Conservation (phyloP, 306 rosid species). For the Glycine soja region DNA sequence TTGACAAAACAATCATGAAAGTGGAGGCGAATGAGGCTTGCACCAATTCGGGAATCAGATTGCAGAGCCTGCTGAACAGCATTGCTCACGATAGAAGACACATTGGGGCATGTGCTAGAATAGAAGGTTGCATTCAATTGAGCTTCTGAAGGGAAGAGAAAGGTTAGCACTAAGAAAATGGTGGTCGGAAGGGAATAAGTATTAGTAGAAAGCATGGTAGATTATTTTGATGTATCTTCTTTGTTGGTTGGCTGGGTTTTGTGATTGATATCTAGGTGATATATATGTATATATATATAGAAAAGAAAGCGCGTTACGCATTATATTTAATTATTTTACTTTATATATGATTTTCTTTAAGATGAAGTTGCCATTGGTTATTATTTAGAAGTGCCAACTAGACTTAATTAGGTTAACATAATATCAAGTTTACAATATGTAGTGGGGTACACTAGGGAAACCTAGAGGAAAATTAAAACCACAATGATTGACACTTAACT, state of each 20-base stretch:
- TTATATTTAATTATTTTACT: not conserved
- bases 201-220: conserved; percentile 53
- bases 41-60: conserved; percentile 68
- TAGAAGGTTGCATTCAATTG: conserved; percentile 68
- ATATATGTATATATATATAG: conserved; percentile 20
- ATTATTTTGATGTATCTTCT: not conserved
- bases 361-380: not conserved
- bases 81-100: conserved; percentile 55
- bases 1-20: conserved; percentile 78
- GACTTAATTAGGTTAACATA: not conserved
- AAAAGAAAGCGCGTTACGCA: conserved; percentile 47
- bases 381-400: not conserved
- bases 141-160: conserved; percentile 46
- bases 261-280: conserved; percentile 28
- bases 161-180: conserved; percentile 31
- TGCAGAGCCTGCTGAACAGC: conserved; percentile 61
- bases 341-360: conserved; percentile 15
- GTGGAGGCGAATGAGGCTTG: conserved; percentile 72
- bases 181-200: not conserved
- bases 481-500: conserved; percentile 21
- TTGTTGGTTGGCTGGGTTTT: not conserved
- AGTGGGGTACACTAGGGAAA: conserved; percentile 17
- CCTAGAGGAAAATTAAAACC: conserved; percentile 3
- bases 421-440: not conserved
- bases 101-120: conserved; percentile 66